Base-by-base conservation (phyloP, 2,329 filamentous ascomycete genomes). In the Ascochyta lentis region DNA sequence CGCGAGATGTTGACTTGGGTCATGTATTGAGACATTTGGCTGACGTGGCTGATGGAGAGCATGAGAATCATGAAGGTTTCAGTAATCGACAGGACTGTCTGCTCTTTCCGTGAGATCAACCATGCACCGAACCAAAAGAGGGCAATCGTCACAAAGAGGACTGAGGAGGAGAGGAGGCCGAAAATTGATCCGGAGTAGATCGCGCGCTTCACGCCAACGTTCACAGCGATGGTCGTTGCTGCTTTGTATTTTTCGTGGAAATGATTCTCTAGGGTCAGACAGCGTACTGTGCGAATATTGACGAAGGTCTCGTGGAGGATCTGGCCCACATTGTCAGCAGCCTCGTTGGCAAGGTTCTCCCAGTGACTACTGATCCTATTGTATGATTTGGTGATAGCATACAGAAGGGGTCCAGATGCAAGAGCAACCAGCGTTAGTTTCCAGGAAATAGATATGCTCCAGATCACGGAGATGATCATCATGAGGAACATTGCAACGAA, bases 101-200 rank as follows among this genome's bases (percentile, higher is more conserved):
- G 75, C 35, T 83, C 75, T 9, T 78, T 69, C 39, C 76, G 73
- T 0, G 81, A 80, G 6, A 90, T 81, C 10, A 96, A 80, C 0
- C 83, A 77, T 0, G 87, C 86, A 2, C 90, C 91, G 69, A 94
- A 96, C 77, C 89, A 96, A 71, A 96, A 95, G 9, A 96, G 84
- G 3, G 96, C 77, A 0, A 92, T 91, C 69, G 86, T 88, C 13
- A 91, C 82, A 66, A 91, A 91, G 56, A 87, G 84, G 35, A 87
- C 84, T 16, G 87, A 82, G 0, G 87, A 87, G 65, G 96, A 89
- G 31, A 89, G 88, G n/a, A 95, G 74, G 0, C 93, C 94, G 67
- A 87, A 96, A 6, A 94, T 81, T 5, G 87, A 75, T 0, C 91
- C 91, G 0, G 86, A 85, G 64, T 86, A 89, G 1, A 82, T 69